Conservation (phyloP, 331 rosid genomes). For the Pyrus hybrid region DNA sequence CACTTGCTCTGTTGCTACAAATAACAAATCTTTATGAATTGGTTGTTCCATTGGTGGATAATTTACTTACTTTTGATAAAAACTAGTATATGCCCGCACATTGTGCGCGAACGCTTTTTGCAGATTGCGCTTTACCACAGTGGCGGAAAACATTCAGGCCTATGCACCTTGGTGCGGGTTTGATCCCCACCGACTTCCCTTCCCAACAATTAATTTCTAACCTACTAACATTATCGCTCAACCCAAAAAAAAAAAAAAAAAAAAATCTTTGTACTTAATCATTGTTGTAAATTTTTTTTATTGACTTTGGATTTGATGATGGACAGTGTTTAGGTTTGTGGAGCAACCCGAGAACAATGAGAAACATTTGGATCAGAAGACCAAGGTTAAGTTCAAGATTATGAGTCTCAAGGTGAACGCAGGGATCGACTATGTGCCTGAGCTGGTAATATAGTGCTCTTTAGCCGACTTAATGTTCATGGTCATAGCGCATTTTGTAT, state of each 20-base stretch:
- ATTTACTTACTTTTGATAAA: not conserved
- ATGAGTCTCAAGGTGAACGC: slow-evolving; percentile 84
- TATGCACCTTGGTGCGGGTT: too few species aligned
- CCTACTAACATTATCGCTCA: not conserved
- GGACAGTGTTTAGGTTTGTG: slow-evolving; percentile 87
- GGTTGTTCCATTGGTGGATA: not conserved
- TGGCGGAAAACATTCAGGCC: too few species aligned
- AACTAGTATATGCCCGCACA: too few species aligned
- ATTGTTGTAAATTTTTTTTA: not conserved
- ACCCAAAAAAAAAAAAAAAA: too few species aligned
- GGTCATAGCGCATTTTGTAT: not conserved
- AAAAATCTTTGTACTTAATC: not conserved
- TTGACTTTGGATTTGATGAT: slow-evolving; percentile 14
- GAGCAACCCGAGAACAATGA: slow-evolving; percentile 75
- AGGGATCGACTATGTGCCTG: slow-evolving; percentile 78
- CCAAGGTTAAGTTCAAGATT: slow-evolving; percentile 84
- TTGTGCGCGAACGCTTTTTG: not conserved
- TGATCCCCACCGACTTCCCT: too few species aligned
- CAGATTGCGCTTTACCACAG: too few species aligned
- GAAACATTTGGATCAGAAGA: slow-evolving; percentile 47
- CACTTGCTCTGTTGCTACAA: not conserved
- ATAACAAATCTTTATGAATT: not conserved
- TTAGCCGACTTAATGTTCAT: not conserved
- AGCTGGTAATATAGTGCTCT: slow-evolving; percentile 52
- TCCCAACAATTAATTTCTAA: too few species aligned